phyloP scores from a whole-genome alignment of 2,329 filamentous ascomycete genomes.

The Geoglossum cookeanum region DNA sequence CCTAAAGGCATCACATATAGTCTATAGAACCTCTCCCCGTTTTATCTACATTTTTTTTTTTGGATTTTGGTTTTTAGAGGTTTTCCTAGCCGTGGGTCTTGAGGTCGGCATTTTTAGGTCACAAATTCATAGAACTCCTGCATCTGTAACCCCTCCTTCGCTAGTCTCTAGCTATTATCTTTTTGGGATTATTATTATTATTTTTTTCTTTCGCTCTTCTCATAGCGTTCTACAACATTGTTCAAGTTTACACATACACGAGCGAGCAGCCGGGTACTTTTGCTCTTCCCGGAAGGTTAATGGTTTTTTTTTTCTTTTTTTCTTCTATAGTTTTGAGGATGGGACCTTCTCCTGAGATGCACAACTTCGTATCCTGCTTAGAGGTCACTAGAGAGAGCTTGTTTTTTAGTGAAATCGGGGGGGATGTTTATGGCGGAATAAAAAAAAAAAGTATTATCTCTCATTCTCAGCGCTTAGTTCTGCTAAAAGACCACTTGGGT shows the following conservation, averaged over 20 bases:
- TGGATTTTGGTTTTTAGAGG: neutral
- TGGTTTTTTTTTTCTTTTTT: no score
- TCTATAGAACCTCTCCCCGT: neutral
- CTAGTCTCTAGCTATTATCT: neutral
- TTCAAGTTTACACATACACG: neutral
- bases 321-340: no score
- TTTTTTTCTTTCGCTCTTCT: neutral
- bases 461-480: conserved; percentile 72
- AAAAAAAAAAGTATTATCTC: neutral
- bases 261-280: no score
- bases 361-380: neutral
- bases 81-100: neutral
- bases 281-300: no score
- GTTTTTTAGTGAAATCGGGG: neutral
- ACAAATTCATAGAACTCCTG: neutral
- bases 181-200: neutral
- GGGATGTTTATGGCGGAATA: neutral
- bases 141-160: neutral
- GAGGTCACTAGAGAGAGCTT: neutral
- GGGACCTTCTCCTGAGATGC: no score
- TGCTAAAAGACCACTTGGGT: conserved; percentile 60
- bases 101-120: neutral
- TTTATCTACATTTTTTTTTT: neutral
- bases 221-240: neutral
- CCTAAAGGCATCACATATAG: neutral